phyloP scores from a whole-genome alignment of 2,329 filamentous ascomycete genomes.

The Colletotrichum chrysophilum region DNA sequence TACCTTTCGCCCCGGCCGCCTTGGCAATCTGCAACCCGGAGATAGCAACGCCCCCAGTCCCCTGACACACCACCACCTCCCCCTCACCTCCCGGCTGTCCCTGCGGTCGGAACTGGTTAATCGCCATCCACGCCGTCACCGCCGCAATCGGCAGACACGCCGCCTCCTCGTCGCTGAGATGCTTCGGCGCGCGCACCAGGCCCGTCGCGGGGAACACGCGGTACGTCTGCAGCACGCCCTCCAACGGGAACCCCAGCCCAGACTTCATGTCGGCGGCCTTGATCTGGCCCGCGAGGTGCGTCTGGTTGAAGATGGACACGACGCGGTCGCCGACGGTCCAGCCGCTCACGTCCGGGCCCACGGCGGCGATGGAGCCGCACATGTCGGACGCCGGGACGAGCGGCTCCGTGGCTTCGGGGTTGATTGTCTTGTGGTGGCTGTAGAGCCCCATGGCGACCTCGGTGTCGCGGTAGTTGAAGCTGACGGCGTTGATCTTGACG shows the following conservation, averaged over 20 bases:
- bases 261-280: slow-evolving; percentile 57
- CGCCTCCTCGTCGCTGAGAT: slow-evolving; percentile 65
- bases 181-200: slow-evolving; percentile 60
- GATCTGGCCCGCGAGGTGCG: slow-evolving; percentile 64
- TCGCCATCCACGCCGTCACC: slow-evolving; percentile 69
- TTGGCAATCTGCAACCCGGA: slow-evolving; percentile 59
- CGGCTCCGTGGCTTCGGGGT: slow-evolving; percentile 36
- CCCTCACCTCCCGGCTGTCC: slow-evolving; percentile 53
- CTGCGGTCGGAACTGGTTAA: slow-evolving; percentile 64
- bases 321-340: slow-evolving; percentile 69
- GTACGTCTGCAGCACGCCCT: slow-evolving; percentile 63
- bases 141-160: slow-evolving; percentile 64
- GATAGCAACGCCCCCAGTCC: slow-evolving; percentile 59
- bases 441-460: slow-evolving; percentile 70
- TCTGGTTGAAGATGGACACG: slow-evolving; percentile 67
- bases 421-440: slow-evolving; percentile 65
- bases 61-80: slow-evolving; percentile 56
- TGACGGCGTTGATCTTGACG: slow-evolving; percentile 50
- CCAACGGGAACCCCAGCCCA: slow-evolving; percentile 65
- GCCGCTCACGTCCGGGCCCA: slow-evolving; percentile 39
- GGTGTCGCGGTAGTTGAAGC: slow-evolving; percentile 56
- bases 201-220: slow-evolving; percentile 62
- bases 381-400: slow-evolving; percentile 74
- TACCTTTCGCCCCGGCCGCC: slow-evolving; percentile 53
- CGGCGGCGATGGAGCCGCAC: slow-evolving; percentile 65